These are phyloP conservation scores for Geum urbanum DNA, from an alignment of 306 rosid genomes.

Conservation along the genomic window DNA sequence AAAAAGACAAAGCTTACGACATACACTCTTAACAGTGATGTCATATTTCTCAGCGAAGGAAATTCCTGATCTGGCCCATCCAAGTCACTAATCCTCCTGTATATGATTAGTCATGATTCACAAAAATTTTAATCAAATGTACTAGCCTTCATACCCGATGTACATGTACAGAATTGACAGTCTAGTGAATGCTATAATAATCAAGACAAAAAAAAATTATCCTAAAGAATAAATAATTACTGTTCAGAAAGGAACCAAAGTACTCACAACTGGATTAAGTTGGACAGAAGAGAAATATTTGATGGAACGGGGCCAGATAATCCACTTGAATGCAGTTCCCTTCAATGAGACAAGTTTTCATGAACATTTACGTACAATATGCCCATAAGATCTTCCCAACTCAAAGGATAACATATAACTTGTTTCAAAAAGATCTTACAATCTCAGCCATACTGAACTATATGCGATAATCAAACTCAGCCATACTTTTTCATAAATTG, in stretches of 20 bases:
- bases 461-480: too few species aligned
- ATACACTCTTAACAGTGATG: slow-evolving; percentile 10
- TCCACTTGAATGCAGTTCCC: slow-evolving; percentile 27
- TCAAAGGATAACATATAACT: neutral
- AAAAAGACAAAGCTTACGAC: neutral
- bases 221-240: neutral
- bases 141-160: too few species aligned
- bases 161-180: too few species aligned
- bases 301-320: slow-evolving; percentile 22
- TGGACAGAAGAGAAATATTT: slow-evolving; percentile 3
- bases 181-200: too few species aligned
- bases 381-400: neutral
- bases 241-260: neutral
- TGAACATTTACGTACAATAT: neutral
- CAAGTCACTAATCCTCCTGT: slow-evolving; percentile 27
- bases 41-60: slow-evolving; percentile 10
- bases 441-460: neutral
- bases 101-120: neutral
- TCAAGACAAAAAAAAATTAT: neutral
- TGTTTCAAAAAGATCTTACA: neutral
- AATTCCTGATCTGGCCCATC: slow-evolving; percentile 14
- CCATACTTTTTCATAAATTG: neutral
- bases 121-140: neutral
- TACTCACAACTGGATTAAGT: slow-evolving; percentile 22
- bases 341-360: neutral